Conservation (phyloP, 768 basidiomycete species). For the Porpolomopsis calyptriformis region DNA sequence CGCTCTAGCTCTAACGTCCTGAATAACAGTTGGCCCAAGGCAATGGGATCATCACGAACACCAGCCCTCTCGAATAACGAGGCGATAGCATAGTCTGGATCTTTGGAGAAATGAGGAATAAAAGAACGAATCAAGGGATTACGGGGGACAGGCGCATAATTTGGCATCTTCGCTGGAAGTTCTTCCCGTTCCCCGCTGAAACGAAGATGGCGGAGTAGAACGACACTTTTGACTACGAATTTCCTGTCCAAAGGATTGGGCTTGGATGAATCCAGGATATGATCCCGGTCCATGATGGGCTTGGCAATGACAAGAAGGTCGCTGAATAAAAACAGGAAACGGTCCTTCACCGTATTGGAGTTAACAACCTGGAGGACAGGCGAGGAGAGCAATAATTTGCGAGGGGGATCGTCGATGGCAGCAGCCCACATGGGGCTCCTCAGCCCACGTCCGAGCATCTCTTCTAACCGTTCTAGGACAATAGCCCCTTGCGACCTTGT, state of each 20-base stretch:
- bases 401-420: conserved; percentile 73
- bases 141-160: conserved; percentile 29
- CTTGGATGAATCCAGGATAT: conserved; percentile 42
- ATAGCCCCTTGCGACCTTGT: conserved; percentile 35
- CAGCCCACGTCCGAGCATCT: conserved; percentile 52
- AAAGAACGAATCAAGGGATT: conserved; percentile 64
- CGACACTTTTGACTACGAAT: conserved; percentile 85
- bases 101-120: conserved; percentile 65
- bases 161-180: conserved; percentile 33
- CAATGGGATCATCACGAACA: conserved; percentile 51
- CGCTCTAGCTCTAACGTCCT: conserved; percentile 77
- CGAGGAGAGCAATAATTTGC: conserved; percentile 74
- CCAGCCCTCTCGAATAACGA: conserved; percentile 54
- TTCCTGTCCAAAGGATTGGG: conserved; percentile 59
- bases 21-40: conserved; percentile 74
- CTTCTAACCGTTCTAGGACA: conserved; percentile 61
- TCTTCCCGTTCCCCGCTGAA: conserved; percentile 65
- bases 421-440: conserved; percentile 50
- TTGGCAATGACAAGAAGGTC: conserved; percentile 92
- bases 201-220: conserved; percentile 59
- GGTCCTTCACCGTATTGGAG: conserved; percentile 87
- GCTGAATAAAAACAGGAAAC: conserved; percentile 94
- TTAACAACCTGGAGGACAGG: conserved; percentile 92
- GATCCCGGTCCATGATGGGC: conserved; percentile 65
- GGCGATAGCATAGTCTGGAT: conserved; percentile 73